Base-by-base conservation (phyloP, 2,329 filamentous ascomycete genomes). In the Alternaria arbusti region DNA sequence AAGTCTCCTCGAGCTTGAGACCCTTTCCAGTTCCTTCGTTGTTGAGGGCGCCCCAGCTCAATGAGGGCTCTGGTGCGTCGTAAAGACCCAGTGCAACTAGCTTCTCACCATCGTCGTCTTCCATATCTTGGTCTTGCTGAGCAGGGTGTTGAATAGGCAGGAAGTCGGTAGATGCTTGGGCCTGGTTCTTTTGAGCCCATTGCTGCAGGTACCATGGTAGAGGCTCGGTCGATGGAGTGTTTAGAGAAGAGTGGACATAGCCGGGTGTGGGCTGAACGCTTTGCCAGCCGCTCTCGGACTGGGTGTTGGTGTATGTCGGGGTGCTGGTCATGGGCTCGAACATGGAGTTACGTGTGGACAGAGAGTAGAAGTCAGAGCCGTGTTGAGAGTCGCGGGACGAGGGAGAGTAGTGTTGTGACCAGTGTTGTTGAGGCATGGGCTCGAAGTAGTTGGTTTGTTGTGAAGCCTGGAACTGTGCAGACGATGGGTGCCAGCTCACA, bases 51-150 rank as follows among this genome's bases (percentile, higher is more conserved):
- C 50, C 89, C 79, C 17, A 91, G 77, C 25, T 85, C 84, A 36
- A 83, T 77, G 79, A 88, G 85, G 80, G 86, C 59, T 89, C 90
- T 0, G 91, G 91, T 5, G 87, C 83, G 72, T 93, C 92, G 78
- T 96, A 96, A 0, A 96, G 86, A 1, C 92, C 92, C 86, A 96
- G 90, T 20, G 92, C 92, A n/a, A 94, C 86, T 2, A 95, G 84
- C 63, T 93, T 90, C 72, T 94, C 91, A 40, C 88, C 90, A 13
- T 86, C 83, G 25, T 84, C 76, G 26, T 88, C 87, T 51, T 87
- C 68, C 61, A 87, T 86, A 51, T 88, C 85, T 11, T 84, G 78
- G 30, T 84, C 76, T 20, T 77, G 74, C 13, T 84, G 80, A 54
- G 85, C 82, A 3, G 65, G 59, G 49, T 86, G 82, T 66, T 88